Evolutionary conservation across 2,329 filamentous ascomycete species (phyloP), one percentile per base, ranked within the genome.

Genomic region (Aspergillus transmontanensis): DNA sequence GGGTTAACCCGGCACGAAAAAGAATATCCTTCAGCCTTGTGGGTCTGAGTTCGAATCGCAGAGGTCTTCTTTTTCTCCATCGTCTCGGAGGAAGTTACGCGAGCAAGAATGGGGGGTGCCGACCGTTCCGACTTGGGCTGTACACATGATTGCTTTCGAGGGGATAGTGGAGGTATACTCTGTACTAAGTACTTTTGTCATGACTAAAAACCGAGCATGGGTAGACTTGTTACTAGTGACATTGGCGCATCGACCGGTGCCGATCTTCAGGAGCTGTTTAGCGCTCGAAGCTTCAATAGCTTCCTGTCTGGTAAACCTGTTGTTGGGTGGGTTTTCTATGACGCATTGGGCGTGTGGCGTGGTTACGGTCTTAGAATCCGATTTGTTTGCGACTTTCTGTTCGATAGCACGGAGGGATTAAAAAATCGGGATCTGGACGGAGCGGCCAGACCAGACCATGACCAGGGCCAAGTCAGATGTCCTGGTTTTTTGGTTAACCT

Each of bases 291-390:
- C 51, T 55, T 55, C 51, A 39, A 39, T 41, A 55, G 51, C 48
- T 51, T 23, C 19, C 45, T 14, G 21, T 23, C 21, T 16, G 45
- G 45, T 28, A 32, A 23, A n/a, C 48, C 16, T 19, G 46, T 30
- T 54, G 30, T 34, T 36, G 19, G 11, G 10, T 51, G 50, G 50
- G 50, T 21, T 53, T 16, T 21, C 51, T 10, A 55, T 55, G 51
- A 55, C 32, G 51, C 51, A 55, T 26, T 55, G 51, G 32, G 51
- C 51, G 32, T 39, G 51, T 55, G 51, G 51, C 51, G 32, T 55
- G 32, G 51, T 55, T n/a, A 23, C n/a, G n/a, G 30, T 36, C 32
- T 28, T 23, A 23, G 32, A 55, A 39, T 55, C 32, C 51, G 32
- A 55, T 55, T 39, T 54, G 51, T 36, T 36, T 53, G 30, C 6